These are phyloP conservation scores for Ascochyta viciae-villosae DNA, from an alignment of 2,329 filamentous ascomycete species.

Conservation along the genomic window DNA sequence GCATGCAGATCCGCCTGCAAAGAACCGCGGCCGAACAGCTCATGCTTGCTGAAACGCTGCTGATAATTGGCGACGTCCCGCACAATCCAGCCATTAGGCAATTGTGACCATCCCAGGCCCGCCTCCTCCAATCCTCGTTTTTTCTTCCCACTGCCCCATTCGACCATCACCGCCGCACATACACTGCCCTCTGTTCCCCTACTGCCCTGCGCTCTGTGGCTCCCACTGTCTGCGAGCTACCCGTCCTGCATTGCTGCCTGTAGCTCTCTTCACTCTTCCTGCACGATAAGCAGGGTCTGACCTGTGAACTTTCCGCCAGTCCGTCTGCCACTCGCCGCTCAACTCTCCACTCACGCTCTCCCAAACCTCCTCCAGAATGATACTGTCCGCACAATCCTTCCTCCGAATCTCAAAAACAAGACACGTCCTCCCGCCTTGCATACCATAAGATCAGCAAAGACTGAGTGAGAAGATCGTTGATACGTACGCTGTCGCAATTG, in stretches of 20 bases:
- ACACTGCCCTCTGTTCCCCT: constrained; percentile 34
- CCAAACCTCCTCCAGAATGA: constrained; percentile 49
- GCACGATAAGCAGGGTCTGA: constrained; percentile 51
- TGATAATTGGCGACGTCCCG: constrained; percentile 47
- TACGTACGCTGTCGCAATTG: constrained; percentile 42
- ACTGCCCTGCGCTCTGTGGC: constrained; percentile 45
- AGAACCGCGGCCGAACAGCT: constrained; percentile 43
- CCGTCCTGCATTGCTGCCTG: constrained; percentile 51
- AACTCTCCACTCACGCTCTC: constrained; percentile 40
- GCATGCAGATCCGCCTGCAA: constrained; percentile 41
- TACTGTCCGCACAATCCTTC: constrained; percentile 48
- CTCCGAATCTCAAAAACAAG: constrained; percentile 42
- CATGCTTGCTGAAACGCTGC: constrained; percentile 42
- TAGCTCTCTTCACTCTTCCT: constrained; percentile 40
- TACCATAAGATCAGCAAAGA: constrained; percentile 39
- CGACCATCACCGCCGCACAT: constrained; percentile 34
- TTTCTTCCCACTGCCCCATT: constrained; percentile 37
- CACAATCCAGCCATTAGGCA: constrained; percentile 41
- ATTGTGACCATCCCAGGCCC: constrained; percentile 44
- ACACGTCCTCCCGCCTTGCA: constrained; percentile 41
- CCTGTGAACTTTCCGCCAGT: constrained; percentile 47
- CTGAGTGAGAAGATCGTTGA: constrained; percentile 29
- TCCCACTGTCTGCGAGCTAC: constrained; percentile 44
- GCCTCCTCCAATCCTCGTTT: constrained; percentile 38
- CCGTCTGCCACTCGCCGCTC: constrained; percentile 43